Evolutionary conservation across 257 asterid genomes (phyloP), one percentile per base, ranked within the genome.

Genomic region (Striga asiatica): DNA sequence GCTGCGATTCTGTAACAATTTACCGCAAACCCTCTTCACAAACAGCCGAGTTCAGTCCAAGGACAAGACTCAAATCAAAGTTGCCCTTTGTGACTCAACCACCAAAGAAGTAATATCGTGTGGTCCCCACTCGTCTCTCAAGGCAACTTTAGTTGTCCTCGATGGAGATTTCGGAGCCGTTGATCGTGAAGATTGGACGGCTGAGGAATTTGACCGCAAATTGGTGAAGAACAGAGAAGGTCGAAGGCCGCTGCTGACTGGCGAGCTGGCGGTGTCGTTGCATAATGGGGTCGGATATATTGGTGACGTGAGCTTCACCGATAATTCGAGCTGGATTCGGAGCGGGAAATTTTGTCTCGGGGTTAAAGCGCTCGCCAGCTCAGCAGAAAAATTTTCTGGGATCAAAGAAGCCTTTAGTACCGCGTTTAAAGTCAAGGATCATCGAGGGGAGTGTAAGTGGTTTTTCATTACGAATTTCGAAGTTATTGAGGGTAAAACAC

Each of bases 251-350:
- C 69, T 91, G 62, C 59, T 87, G 45, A 73, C 87, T 1, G 98
- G 96, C 35, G 81, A 78, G 45, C 49, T 61, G 57, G 55, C 25
- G 12, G 67, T 91, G 29, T 32, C 64, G 23, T 74, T 91, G 71
- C 76, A 59, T 54, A 66, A 74, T 29, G 98, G 98, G 2, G 81
- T 87, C 1, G 98, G 92, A 10, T 56, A 49, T 66, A 16, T 87
- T 13, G 82, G 82, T 5, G 85, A 91, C 16, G 22, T 88, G 50
- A 65, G 60, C 69, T 78, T 91, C 65, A 87, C 98, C 0, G 98
- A 91, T 61, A 91, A 91, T 61, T 87, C 96, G 2, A 87, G 96
- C 73, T 91, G 98, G 98, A 64, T 60, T 22, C 80, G 94, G 67
- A 76, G 94, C 61, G 86, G 95, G 39, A 87, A 68, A 63, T 91